A percentile compares a stretch with the other conserved stretches of the same genome.
phyloP scores from a whole-genome alignment of 192 early-diverging fungal genomes.

The Globomyces pollinis-pini region DNA sequence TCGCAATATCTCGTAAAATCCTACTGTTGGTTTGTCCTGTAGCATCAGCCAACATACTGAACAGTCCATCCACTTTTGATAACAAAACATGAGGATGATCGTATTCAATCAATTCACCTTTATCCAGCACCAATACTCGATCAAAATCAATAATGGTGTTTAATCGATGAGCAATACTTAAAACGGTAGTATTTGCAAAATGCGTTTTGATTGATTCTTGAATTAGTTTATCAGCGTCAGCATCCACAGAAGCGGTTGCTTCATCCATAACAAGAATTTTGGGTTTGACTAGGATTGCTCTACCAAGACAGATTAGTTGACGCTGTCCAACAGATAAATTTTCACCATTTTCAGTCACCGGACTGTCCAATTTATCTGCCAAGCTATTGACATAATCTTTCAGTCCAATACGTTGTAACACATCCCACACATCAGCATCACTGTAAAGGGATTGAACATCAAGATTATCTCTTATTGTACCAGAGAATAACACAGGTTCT shows the following conservation, averaged over 20 bases:
- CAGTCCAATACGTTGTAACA: conserved; percentile 52
- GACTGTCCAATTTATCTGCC: conserved; percentile 58
- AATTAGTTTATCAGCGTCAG: conserved; percentile 63
- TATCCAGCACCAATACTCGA: conserved; percentile 37
- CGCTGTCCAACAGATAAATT: conserved; percentile 68
- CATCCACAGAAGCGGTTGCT: conserved; percentile 48
- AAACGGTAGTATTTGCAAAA: conserved; percentile 40
- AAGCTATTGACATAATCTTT: conserved; percentile 53
- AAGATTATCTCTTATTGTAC: conserved; percentile 53
- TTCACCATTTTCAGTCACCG: conserved; percentile 57
- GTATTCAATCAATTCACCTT: conserved; percentile 41
- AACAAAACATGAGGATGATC: conserved; percentile 48
- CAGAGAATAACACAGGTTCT: conserved; percentile 48
- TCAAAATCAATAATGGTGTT: conserved; percentile 58
- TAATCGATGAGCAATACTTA: conserved; percentile 74
- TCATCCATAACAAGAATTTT: conserved; percentile 44
- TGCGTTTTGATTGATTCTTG: conserved; percentile 34
- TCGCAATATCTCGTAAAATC: conserved; percentile 25
- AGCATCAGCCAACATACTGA: conserved; percentile 54
- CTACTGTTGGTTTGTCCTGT: conserved; percentile 50
- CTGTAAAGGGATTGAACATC: conserved; percentile 51
- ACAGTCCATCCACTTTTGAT: conserved; percentile 28
- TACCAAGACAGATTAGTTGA: conserved; percentile 53
- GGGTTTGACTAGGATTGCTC: conserved; percentile 41
- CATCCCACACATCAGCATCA: conserved; percentile 65